Evolutionary conservation across 257 asterid genomes (phyloP).

Genomic region (Linderniella brevidens): DNA sequence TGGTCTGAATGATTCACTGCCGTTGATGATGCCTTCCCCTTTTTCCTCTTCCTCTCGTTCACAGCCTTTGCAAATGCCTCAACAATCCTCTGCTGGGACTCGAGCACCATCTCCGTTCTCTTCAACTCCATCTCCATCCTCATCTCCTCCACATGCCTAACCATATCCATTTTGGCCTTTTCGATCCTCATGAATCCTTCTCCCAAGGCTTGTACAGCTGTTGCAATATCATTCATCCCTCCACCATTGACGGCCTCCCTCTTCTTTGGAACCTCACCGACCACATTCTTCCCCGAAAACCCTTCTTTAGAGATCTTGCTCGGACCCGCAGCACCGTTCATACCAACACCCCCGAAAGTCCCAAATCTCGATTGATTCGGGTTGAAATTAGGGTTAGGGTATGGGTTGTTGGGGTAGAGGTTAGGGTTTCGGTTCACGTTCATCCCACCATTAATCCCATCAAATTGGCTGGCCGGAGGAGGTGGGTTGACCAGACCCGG

Average conservation of each 20-base stretch:
- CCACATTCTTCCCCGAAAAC: conserved; percentile 17
- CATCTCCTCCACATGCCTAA: conserved; percentile 67
- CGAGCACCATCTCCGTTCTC: conserved; percentile 86
- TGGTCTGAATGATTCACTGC: too few relatives aligned
- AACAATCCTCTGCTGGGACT: conserved; percentile 70
- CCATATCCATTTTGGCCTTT: conserved; percentile 91
- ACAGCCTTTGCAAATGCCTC: conserved; percentile 57
- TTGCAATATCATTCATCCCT: conserved; percentile 42
- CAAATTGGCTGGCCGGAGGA: conserved; percentile 19
- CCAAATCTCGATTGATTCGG: conserved; percentile 14
- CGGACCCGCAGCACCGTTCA: conserved; percentile 8
- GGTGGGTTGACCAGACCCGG: conserved; percentile 34
- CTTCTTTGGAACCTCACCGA: conserved; percentile 22
- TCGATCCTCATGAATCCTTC: conserved; percentile 85
- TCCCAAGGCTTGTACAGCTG: conserved; percentile 52
- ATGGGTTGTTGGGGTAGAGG: conserved; percentile 25
- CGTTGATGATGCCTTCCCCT: conserved; percentile 15
- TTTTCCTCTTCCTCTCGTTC: conserved; percentile 35
- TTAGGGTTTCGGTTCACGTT: conserved; percentile 9
- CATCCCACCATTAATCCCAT: conserved; percentile 1
- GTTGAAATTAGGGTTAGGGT: conserved; percentile 20
- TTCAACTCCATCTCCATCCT: conserved; percentile 97
- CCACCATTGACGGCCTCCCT: conserved; percentile 13
- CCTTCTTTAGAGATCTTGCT: conserved; percentile 28
- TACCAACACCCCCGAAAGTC: conserved; percentile 16